Conservation (phyloP, 2,329 filamentous ascomycete genomes). For the Orbilia quercus region DNA sequence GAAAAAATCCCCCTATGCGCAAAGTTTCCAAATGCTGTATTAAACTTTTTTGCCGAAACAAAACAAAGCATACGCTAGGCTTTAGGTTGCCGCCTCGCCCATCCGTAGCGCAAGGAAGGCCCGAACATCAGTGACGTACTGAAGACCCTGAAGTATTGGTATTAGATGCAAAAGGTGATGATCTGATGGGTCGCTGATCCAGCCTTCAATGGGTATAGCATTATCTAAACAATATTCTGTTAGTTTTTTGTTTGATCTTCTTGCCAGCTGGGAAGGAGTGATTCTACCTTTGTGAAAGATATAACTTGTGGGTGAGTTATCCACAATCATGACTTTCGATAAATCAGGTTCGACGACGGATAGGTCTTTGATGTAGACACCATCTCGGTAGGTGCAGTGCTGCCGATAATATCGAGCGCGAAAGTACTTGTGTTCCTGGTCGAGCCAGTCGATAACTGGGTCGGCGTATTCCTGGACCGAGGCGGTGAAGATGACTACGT, state of each 20-base stretch:
- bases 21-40: conserved; percentile 36
- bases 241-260: conserved; percentile 31
- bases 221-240: conserved; percentile 75
- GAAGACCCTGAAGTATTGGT: conserved; percentile 89
- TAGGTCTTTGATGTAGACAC: conserved; percentile 97
- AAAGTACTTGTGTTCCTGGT: conserved; percentile 96
- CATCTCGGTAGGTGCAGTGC: conserved; percentile 94
- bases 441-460: conserved; percentile 98
- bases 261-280: background rate
- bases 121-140: conserved; percentile 95
- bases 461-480: conserved; percentile 99
- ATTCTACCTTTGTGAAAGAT: conserved; percentile 90
- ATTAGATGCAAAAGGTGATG: conserved; percentile 93
- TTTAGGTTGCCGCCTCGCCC: conserved; percentile 71
- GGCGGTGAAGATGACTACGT: conserved; percentile 93
- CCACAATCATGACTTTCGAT: conserved; percentile 98
- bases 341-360: conserved; percentile 95
- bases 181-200: conserved; percentile 98
- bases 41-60: conserved; percentile 30
- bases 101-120: conserved; percentile 87
- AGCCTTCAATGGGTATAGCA: conserved; percentile 97
- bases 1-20: background rate
- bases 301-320: conserved; percentile 98
- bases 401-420: conserved; percentile 93
- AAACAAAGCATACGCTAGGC: conserved; percentile 6